Base-by-base conservation (phyloP, 2,329 filamentous ascomycete species). In the Diplodia seriata region DNA sequence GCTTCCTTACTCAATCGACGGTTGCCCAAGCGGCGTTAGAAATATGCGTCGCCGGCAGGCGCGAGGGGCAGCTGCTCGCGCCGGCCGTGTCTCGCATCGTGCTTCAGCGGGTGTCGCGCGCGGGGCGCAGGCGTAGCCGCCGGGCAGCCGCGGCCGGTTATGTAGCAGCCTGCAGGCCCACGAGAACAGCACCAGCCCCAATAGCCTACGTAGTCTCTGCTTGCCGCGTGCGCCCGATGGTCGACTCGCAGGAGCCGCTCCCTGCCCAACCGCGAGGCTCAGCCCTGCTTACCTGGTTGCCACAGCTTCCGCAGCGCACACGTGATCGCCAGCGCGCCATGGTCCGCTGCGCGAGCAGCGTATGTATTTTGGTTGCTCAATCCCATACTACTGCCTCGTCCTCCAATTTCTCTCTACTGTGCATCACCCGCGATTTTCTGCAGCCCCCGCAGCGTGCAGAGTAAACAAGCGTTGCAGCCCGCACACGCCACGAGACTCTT, bases 131-230 rank as follows among this genome's bases (percentile, higher is more conserved):
- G 40, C n/a, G 56, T 47, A 47, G 59, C 18, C 59, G 59, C 59
- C 59, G 59, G 40, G 59, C 43, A 63, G 59, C 47, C 59, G 59
- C 43, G 59, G 50, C 59, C 20, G 47, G 47, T 63, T 63, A 51
- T 63, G 59, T 63, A 63, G 59, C 59, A 49, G 23, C 43, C 29
- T 31, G 59, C 43, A 51, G 29, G 7, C 23, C n/a, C 47, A n/a
- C 47, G n/a, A 63, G 59, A 63, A 63, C 36, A 63, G 59, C 59
- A 40, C 36, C 59, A 51, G 59, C 59, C 59, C 59, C 59, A 63
- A n/a, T 26, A 33, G 59, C 29, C 59, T 63, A 63, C 59, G 59
- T 63, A 63, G 57, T 29, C 40, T 40, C 31, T 36, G 33, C 40
- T 50, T 18, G 26, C 40, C 43, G 57, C 57, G 8, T 29, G 36